Evolutionary conservation across 2,329 filamentous ascomycete species (phyloP).

Genomic region (Domatiomyces globalis): DNA sequence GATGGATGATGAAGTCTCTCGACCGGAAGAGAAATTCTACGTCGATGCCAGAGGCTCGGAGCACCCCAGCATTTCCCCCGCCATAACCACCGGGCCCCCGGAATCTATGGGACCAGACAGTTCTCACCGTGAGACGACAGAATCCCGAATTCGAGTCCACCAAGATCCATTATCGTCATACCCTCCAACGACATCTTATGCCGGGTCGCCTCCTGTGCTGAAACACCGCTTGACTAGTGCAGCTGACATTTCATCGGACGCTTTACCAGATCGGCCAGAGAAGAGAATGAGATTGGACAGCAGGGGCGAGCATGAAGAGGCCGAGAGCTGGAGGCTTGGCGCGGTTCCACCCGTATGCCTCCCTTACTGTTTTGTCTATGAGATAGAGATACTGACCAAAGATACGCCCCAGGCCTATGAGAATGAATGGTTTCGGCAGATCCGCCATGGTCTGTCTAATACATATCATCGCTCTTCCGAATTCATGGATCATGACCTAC

Average conservation of each 20-base stretch:
- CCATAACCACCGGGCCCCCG: background rate
- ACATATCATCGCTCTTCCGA: background rate
- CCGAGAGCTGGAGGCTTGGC: background rate
- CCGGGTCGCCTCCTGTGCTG: background rate
- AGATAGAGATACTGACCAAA: constrained; percentile 6
- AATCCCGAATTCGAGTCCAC: background rate
- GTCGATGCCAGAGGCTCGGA: background rate
- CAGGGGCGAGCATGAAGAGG: background rate
- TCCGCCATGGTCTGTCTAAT: background rate
- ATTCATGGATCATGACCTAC: constrained; percentile 1
- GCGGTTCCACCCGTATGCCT: constrained; percentile 3
- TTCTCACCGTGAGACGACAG: background rate
- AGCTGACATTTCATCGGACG: background rate
- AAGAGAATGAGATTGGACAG: background rate
- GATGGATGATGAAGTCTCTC: background rate
- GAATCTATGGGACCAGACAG: background rate
- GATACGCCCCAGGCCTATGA: constrained; percentile 1
- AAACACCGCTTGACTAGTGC: background rate
- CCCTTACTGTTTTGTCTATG: constrained; percentile 2
- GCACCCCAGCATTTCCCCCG: background rate
- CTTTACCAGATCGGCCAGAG: background rate
- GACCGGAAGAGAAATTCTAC: background rate
- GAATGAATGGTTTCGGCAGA: constrained; percentile 1
- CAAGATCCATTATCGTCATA: background rate
- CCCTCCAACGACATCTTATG: background rate